Base-by-base conservation (phyloP, 1,284 basidiomycete genomes). In the Tylopilus sp. region DNA sequence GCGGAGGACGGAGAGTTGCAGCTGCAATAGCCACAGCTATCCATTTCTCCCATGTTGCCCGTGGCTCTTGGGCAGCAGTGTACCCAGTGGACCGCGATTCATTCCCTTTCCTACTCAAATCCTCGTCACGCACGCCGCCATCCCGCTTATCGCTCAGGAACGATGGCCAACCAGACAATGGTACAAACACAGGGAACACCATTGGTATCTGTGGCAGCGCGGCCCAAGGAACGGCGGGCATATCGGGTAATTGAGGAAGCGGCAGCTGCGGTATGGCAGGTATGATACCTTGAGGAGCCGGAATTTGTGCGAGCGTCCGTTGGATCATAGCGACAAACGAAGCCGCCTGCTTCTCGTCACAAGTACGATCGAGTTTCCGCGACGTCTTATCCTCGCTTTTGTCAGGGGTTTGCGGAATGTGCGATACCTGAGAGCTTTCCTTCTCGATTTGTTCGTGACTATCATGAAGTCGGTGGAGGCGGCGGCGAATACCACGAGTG, bases 121-220 rank as follows among this genome's bases (percentile, higher is more conserved):
- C 60, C 28, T 57, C 60, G 44, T 72, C 74, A 30, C 33, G 62
- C 40, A 51, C 36, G 23, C 59, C 61, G 23, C 59, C 61, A 26
- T 63, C 60, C 44, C 69, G 72, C 52, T 68, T 71, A 26, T 82
- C 77, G 50, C 78, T 75, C 49, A 82, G 70, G 63, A 86, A 78
- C 9, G 77, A 75, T 8, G 82, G 76, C 74, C 84, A 82, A n/a
- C 74, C 75, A 31, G 82, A 77, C 61, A 83, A 79, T 2, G 87
- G 86, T 12, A 89, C 79, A 53, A 84, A 78, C 31, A 89, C 77
- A 6, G 88, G 86, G 74, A 89, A 88, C n/a, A 86, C 84, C 65
- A 86, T 75, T 0, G 86, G 85, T 50, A 89, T 78, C 55, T 87
- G 84, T 3, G 82, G 83, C 12, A 89, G 66, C 16, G 76, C 77